Percentiles rank a stretch among this genome's conserved stretches.
Evolutionary conservation across 2,329 filamentous ascomycete species (phyloP).

Genomic region (Phyllachora maydis): DNA sequence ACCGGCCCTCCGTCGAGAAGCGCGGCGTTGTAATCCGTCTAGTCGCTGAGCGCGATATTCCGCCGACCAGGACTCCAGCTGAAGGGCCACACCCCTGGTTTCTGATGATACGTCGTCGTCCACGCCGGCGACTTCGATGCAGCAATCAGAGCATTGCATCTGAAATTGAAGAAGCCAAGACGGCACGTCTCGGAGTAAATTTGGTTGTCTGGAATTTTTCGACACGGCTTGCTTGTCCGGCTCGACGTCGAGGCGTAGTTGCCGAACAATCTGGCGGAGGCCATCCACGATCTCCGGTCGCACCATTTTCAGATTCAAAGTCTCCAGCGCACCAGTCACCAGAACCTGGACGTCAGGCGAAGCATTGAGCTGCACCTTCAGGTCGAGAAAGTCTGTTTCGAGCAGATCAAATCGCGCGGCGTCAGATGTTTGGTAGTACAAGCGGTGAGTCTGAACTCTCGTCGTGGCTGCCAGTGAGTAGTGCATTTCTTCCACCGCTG

Average conservation of each 20-base stretch:
- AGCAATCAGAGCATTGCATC: slow-evolving; percentile 75
- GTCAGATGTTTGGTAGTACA: slow-evolving; percentile 84
- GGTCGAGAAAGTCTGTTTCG: slow-evolving; percentile 69
- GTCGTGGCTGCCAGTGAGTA: slow-evolving; percentile 73
- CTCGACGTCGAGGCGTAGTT: slow-evolving; percentile 53
- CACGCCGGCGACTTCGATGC: slow-evolving; percentile 73
- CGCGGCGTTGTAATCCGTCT: slow-evolving; percentile 37
- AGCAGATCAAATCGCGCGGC: slow-evolving; percentile 73
- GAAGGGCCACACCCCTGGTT: slow-evolving; percentile 63
- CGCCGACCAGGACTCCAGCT: slow-evolving; percentile 70
- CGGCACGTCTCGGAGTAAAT: slow-evolving; percentile 60
- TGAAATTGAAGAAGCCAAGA: slow-evolving; percentile 70
- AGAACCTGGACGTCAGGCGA: slow-evolving; percentile 72
- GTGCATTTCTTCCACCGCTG: slow-evolving; percentile 59
- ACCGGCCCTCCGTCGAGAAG: slow-evolving; percentile 48
- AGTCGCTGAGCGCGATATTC: slow-evolving; percentile 74
- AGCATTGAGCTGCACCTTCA: slow-evolving; percentile 70
- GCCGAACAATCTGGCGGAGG: slow-evolving; percentile 72
- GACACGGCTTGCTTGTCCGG: slow-evolving; percentile 32
- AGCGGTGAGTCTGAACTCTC: slow-evolving; percentile 63
- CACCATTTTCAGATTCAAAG: slow-evolving; percentile 75
- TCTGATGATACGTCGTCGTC: slow-evolving; percentile 69
- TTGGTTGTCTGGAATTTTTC: slow-evolving; percentile 31
- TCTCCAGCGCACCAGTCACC: slow-evolving; percentile 60
- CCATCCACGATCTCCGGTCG: slow-evolving; percentile 85